Conservation (phyloP, 768 basidiomycete species). For the Mycena amicta region DNA sequence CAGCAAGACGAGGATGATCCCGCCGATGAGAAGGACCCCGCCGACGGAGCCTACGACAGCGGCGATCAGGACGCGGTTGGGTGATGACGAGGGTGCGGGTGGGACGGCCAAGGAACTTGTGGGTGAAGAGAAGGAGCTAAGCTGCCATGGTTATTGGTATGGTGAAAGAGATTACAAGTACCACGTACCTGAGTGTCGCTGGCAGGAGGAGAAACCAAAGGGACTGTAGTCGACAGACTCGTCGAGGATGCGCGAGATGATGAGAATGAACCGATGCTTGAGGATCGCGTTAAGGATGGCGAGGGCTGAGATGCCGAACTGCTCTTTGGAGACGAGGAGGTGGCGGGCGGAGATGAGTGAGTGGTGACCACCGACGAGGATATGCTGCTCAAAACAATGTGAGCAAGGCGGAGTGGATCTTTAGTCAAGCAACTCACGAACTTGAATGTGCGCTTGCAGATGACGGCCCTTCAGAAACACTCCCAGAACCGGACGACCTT, state of each 20-base stretch:
- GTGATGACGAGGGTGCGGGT: background rate
- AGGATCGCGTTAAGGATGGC: background rate
- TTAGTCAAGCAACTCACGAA: too few relatives aligned
- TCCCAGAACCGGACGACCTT: too few relatives aligned
- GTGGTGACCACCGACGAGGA: too few relatives aligned
- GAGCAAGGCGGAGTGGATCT: too few relatives aligned
- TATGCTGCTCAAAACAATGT: too few relatives aligned
- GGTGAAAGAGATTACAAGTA: too few relatives aligned
- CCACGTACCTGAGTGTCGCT: background rate
- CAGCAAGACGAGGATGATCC: background rate
- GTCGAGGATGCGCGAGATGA: background rate
- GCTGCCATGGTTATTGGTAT: too few relatives aligned
- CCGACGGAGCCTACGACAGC: background rate
- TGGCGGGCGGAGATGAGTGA: too few relatives aligned
- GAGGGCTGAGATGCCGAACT: background rate
- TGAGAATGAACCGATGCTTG: background rate
- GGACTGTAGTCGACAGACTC: background rate
- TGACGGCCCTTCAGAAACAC: too few relatives aligned
- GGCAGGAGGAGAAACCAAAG: background rate
- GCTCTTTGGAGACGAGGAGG: background rate
- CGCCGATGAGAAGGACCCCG: background rate
- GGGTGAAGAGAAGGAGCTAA: background rate
- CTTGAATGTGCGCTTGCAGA: too few relatives aligned
- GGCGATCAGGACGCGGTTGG: background rate
- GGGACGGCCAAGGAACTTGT: background rate